phyloP scores from a whole-genome alignment of 352 stramenopile genomes.

The Phytophthora pluvialis region DNA sequence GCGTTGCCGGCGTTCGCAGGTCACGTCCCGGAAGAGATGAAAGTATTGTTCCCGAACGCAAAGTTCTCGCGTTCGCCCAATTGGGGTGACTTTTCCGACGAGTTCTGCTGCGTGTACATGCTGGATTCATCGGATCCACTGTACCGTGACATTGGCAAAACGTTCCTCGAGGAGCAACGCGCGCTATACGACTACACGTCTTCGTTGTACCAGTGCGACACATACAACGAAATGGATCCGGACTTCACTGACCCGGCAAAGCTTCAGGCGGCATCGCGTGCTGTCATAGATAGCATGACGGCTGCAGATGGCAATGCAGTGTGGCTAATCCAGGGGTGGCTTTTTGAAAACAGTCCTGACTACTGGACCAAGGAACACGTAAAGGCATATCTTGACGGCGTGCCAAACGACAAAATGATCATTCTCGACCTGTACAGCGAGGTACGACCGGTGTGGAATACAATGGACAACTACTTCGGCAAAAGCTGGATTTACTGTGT shows the following conservation, averaged over 20 bases:
- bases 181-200: conserved; percentile 75
- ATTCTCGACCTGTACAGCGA: conserved; percentile 88
- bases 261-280: conserved; percentile 59
- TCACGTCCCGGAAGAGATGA: conserved; percentile 88
- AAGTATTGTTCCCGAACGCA: conserved; percentile 66
- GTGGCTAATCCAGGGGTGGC: conserved; percentile 88
- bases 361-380: conserved; percentile 78
- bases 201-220: conserved; percentile 82
- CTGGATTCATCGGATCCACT: conserved; percentile 82
- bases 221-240: conserved; percentile 87
- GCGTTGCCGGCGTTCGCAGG: conserved; percentile 90
- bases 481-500: conserved; percentile 89
- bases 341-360: conserved; percentile 62
- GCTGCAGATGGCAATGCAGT: conserved; percentile 72
- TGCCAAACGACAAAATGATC: conserved; percentile 72
- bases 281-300: conserved; percentile 80
- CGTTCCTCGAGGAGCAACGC: conserved; percentile 77
- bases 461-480: conserved; percentile 82
- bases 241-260: conserved; percentile 58
- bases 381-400: conserved; percentile 56
- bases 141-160: conserved; percentile 80
- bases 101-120: conserved; percentile 88
- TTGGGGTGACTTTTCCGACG: conserved; percentile 80
- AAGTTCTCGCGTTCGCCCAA: conserved; percentile 85
- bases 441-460: conserved; percentile 71